Evolutionary conservation across 2,329 filamentous ascomycete species (phyloP).

Genomic region (Sarocladiaceae sp.): DNA sequence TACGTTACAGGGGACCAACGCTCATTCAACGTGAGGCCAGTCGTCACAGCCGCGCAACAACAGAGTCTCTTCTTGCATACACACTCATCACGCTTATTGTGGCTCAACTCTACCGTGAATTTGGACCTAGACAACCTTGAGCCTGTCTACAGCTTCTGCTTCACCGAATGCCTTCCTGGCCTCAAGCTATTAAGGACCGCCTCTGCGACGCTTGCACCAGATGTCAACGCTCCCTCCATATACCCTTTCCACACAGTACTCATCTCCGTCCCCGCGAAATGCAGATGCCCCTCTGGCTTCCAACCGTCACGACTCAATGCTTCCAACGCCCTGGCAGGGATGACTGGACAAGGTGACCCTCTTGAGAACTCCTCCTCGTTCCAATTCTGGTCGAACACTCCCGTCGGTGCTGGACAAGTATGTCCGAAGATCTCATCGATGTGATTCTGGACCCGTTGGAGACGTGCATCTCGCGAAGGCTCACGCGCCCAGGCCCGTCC

Average conservation of each 20-base stretch:
- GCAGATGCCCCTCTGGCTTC: background rate
- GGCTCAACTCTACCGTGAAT: no score
- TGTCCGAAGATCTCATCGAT: slow-evolving; percentile 24
- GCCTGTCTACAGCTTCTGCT: no score
- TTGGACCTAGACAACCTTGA: no score
- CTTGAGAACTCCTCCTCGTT: slow-evolving; percentile 20
- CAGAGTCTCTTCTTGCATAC: no score
- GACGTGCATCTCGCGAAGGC: slow-evolving; percentile 21
- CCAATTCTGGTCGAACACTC: slow-evolving; percentile 29
- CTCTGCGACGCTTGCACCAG: background rate
- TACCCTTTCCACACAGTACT: background rate
- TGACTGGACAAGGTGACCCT: background rate
- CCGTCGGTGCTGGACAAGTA: slow-evolving; percentile 18
- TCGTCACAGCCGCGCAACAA: no score
- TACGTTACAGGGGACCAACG: background rate
- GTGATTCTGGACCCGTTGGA: slow-evolving; percentile 28
- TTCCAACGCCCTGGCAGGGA: background rate
- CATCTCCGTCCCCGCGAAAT: background rate
- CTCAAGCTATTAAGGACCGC: background rate
- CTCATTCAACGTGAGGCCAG: no score
- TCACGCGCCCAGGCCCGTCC: slow-evolving; percentile 29
- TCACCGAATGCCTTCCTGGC: background rate
- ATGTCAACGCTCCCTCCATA: background rate
- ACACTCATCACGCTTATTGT: no score
- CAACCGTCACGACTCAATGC: background rate